Evolutionary conservation across 139 green algal genomes (phyloP), one percentile per base, ranked within the genome.

Genomic region (Chlorella vulgaris): DNA sequence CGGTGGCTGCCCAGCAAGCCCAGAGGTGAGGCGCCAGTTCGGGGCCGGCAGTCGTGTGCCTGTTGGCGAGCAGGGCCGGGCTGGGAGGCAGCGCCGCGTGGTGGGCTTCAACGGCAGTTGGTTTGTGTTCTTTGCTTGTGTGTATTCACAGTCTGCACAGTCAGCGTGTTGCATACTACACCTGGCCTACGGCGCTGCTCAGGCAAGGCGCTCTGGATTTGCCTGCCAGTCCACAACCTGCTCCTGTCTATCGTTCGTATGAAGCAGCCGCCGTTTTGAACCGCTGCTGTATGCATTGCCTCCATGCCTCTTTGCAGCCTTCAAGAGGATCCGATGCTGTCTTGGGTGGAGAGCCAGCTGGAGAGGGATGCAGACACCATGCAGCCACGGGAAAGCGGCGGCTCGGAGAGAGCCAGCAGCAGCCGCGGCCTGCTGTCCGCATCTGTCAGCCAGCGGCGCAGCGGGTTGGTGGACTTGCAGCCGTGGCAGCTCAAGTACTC

Each of bases 281-380:
- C 55, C 55, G 8, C n/a, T 58, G 21, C 24, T 24, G 21, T 22
- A 19, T 28, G 7, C 10, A 19, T 24, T 22, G 0, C 2, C 39
- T 36, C 18, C 38, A 22, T 22, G 36, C 38, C 39, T 29, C 13
- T 15, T 39, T 74, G 67, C 67, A 74, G 67, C 67, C 7, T 74
- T 1, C 24, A 26, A 7, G 28, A 35, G 3, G 67, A 74, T 39
- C 67, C 67, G 35, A 24, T 74, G 39, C 67, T 74, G 13, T 33
- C 35, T 39, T 74, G 67, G 67, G 67, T 74, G 39, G 42, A 33
- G 38, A 74, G 38, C 38, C 67, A 58, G 38, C 38, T 58, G 39
- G 38, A 58, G 67, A 3, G 22, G 38, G 67, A 43, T 19, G 67
- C 67, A 28, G 35, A 22, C n/a, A n/a, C n/a, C n/a, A n/a, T n/a